These are phyloP conservation scores for Massospora cicadina DNA, from an alignment of 371 early-diverging fungal species.

Conservation along the genomic window DNA sequence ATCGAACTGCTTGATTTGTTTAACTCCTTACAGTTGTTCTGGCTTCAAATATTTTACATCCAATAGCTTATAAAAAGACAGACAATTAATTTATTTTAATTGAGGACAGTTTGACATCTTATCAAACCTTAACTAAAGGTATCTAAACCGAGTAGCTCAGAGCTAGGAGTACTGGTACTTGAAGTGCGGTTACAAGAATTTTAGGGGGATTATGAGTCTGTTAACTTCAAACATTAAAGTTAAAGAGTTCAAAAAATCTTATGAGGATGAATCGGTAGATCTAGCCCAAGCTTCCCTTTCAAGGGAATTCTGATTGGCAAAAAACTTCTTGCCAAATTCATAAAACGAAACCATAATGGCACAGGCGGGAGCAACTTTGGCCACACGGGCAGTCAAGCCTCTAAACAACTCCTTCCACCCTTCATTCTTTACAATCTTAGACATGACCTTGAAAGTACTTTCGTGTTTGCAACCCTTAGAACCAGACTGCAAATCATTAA, in stretches of 20 bases:
- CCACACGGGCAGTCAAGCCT: slow-evolving; percentile 51
- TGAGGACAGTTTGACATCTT: no score
- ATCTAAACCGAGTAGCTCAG: neutral
- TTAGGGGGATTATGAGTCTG: neutral
- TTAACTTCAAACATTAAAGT: neutral
- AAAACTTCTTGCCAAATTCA: slow-evolving; percentile 38
- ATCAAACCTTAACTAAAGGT: no score
- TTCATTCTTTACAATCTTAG: slow-evolving; percentile 39
- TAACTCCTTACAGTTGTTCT: no score
- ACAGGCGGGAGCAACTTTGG: slow-evolving; percentile 86
- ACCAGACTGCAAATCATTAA: slow-evolving; percentile 13
- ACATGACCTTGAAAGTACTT: slow-evolving; percentile 18
- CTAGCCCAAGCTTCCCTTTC: neutral
- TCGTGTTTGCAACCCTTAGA: slow-evolving; percentile 11
- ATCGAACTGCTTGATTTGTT: no score
- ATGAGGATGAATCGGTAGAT: neutral
- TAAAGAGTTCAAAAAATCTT: neutral
- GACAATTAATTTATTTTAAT: no score
- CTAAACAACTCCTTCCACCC: slow-evolving; percentile 57
- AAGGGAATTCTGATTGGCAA: slow-evolving; percentile 2
- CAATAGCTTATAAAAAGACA: no score
- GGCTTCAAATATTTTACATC: no score
- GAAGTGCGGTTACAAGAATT: no score
- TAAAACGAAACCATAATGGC: slow-evolving; percentile 88
- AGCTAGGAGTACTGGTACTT: neutral